These are phyloP conservation scores for Boechera stricta DNA, from an alignment of 345 rosid species.

Conservation along the genomic window DNA sequence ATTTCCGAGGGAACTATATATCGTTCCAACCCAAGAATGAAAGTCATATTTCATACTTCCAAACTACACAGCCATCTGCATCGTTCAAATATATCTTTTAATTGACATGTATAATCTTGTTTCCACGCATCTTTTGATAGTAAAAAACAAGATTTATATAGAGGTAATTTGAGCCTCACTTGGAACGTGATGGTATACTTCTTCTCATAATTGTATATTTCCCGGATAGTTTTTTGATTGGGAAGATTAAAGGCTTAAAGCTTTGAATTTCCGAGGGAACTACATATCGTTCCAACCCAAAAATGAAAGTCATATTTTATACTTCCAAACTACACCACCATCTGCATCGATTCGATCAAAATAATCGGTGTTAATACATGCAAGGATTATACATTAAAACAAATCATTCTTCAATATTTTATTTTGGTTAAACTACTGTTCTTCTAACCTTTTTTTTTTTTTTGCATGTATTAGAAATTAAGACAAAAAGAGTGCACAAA, in stretches of 20 bases:
- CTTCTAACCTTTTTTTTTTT: neutral
- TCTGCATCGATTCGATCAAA: neutral
- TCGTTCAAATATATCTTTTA: too few relatives aligned
- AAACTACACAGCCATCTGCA: neutral
- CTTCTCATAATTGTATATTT: too few relatives aligned
- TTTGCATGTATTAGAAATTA: constrained; percentile 10
- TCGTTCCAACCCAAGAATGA: neutral
- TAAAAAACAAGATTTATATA: too few relatives aligned
- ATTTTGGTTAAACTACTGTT: neutral
- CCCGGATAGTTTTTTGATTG: neutral
- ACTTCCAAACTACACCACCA: neutral
- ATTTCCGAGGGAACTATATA: too few relatives aligned
- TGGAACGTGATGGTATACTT: neutral
- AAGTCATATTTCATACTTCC: neutral
- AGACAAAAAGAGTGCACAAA: constrained; percentile 2
- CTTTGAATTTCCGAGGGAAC: neutral
- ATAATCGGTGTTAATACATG: neutral
- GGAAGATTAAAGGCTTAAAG: neutral
- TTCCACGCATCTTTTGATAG: too few relatives aligned
- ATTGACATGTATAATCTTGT: too few relatives aligned
- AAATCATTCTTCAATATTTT: neutral
- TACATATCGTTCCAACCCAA: neutral
- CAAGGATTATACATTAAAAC: neutral
- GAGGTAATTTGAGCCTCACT: too few relatives aligned
- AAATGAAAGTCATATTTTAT: neutral